These are phyloP conservation scores for Amylocarpus encephaloides DNA, from an alignment of 2,329 filamentous ascomycete genomes.

Conservation along the genomic window DNA sequence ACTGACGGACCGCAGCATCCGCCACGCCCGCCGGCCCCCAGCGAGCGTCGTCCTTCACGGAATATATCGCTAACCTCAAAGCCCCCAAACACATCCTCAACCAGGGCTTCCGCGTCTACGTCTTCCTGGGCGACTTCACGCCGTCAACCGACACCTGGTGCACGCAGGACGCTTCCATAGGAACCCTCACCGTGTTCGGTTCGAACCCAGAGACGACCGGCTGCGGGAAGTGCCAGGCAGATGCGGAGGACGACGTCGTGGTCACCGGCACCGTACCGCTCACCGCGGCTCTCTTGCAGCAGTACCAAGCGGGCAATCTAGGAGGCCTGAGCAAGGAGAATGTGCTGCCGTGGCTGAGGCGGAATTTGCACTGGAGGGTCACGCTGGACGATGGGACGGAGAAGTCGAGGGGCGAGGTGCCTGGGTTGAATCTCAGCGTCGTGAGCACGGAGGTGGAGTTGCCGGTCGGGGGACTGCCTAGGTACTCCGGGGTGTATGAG, in stretches of 20 bases:
- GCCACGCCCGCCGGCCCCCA: neutral
- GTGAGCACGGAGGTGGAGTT: constrained; percentile 25
- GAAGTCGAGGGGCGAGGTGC: constrained; percentile 20
- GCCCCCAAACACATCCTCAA: constrained; percentile 32
- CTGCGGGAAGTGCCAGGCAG: constrained; percentile 30
- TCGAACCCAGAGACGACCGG: constrained; percentile 28
- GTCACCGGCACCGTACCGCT: too few relatives aligned
- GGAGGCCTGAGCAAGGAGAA: constrained; percentile 27
- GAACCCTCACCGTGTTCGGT: constrained; percentile 35
- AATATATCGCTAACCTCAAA: constrained; percentile 34
- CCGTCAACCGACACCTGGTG: constrained; percentile 28
- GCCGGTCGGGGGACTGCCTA: constrained; percentile 16
- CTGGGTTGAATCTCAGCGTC: constrained; percentile 26
- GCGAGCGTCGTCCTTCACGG: constrained; percentile 20
- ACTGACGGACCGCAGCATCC: too few relatives aligned
- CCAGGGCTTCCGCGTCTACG: constrained; percentile 32
- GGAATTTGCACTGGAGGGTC: constrained; percentile 29
- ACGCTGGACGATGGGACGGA: constrained; percentile 21
- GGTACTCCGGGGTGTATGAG: constrained; percentile 26
- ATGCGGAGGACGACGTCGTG: too few relatives aligned
- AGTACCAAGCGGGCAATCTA: constrained; percentile 25
- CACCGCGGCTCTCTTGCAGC: too few relatives aligned
- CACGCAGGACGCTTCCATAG: constrained; percentile 36
- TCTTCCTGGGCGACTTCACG: constrained; percentile 34
- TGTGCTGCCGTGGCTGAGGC: constrained; percentile 29